phyloP scores from a whole-genome alignment of 2,329 filamentous ascomycete genomes.

The Sarocladiaceae sp. region DNA sequence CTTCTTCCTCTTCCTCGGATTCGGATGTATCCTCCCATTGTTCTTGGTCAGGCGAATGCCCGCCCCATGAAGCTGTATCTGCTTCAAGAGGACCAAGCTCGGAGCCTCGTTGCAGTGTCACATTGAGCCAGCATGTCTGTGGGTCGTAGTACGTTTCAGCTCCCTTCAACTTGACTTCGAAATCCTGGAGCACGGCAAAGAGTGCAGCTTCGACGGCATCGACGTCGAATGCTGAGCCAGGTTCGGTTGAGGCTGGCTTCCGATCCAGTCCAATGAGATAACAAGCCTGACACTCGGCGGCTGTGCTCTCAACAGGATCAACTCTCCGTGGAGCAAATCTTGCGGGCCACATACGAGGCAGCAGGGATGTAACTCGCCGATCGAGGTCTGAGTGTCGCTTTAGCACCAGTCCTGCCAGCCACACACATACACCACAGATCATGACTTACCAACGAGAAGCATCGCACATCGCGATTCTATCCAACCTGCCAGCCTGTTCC shows the following conservation, averaged over 20 bases:
- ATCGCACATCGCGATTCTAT: slow-evolving; percentile 56
- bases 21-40: slow-evolving; percentile 38
- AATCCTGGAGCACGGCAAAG: slow-evolving; percentile 37
- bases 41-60: slow-evolving; percentile 31
- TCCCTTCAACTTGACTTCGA: slow-evolving; percentile 42
- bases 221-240: slow-evolving; percentile 17
- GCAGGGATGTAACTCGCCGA: slow-evolving; percentile 44
- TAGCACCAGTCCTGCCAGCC: neutral
- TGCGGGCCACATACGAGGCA: slow-evolving; percentile 59
- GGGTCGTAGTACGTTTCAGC: slow-evolving; percentile 46
- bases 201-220: slow-evolving; percentile 39
- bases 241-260: slow-evolving; percentile 17
- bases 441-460: slow-evolving; percentile 52
- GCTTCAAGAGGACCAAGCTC: slow-evolving; percentile 39
- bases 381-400: slow-evolving; percentile 44
- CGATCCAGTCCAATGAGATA: slow-evolving; percentile 57
- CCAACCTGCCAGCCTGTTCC: slow-evolving; percentile 57
- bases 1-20: slow-evolving; percentile 31
- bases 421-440: neutral
- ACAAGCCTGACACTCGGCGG: slow-evolving; percentile 50
- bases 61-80: slow-evolving; percentile 46
- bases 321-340: slow-evolving; percentile 42
- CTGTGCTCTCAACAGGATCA: slow-evolving; percentile 17
- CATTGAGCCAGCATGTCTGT: slow-evolving; percentile 44
- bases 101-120: slow-evolving; percentile 29